Base-by-base conservation (phyloP, 78 protist genomes). In the Speleostelium caveatum region DNA sequence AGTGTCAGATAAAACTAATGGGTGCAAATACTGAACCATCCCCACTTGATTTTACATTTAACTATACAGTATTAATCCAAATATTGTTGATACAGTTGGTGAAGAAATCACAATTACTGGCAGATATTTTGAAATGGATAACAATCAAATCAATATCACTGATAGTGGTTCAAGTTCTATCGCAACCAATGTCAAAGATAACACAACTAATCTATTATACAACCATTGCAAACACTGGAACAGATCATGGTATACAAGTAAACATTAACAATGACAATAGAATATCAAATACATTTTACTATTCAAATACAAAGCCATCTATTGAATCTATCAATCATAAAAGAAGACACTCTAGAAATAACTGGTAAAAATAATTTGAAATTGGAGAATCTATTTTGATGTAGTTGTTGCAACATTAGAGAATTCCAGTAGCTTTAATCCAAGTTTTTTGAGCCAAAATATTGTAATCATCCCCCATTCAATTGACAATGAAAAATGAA, bases 61-160 rank as follows among this genome's bases (percentile, higher is more conserved):
- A 3, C 26, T 73, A 3, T n/a, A 12, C n/a, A 6, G 12, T 12
- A 59, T 59, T 22, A 59, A 12, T n/a, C 65, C 65, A 12, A 59
- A 10, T 17, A 59, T 21, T 8, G 16, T 59, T 59, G 16, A 6
- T 26, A 21, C 56, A 5, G 22, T 8, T 1, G 58, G 45, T 53
- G 19, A 62, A 73, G 26, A 32, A 2, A 55, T 73, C 4, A 73
- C 79, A 5, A 42, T 73, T 12, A 33, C 36, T 19, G 79, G 79
- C 22, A 56, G 79, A 30, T 73, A 35, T 33, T 73, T 73, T n/a
- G 79, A 73, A 73, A 53, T 45, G 3, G 5, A 10, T 24, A 69
- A 35, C 12, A 69, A 69, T 69, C n/a, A 33, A 28, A 69, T 69
- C 0, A n/a, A n/a, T n/a, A n/a, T n/a, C n/a, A n/a, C n/a, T n/a